Evolutionary conservation across 352 stramenopile genomes (phyloP), one percentile per base, ranked within the genome.

Genomic region (Phytophthora rubi): DNA sequence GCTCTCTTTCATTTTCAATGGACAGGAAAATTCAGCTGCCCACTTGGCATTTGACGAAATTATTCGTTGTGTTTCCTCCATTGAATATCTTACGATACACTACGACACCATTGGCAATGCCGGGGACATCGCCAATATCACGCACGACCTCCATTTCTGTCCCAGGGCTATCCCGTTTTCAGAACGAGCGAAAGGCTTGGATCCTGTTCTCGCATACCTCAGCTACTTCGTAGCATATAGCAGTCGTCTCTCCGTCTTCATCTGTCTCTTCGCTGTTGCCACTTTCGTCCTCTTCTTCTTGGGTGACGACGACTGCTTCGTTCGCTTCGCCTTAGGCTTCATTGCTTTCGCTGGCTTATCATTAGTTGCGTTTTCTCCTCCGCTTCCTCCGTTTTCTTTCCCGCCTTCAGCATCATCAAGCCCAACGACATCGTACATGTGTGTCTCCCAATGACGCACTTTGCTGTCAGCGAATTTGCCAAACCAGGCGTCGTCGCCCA

Each of bases 401-500:
- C 54, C 54, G 28, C 8, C 15, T 37, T 33, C 23, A 52, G 35
- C n/a, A n/a, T 57, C 51, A 3, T 57, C 13, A 57, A 57, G 23
- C n/a, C 32, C 60, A 3, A 53, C 59, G 13, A 72, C 8, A 39
- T 45, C 45, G 48, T 76, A 71, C 18, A 65, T 35, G 47, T 76
- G 64, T 2, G 55, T 67, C n/a, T 55, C 32, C 8, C 52, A 44
- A 26, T 78, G 71, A 13, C 59, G 68, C 9, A 51, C 39, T 35
- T 63, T 52, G 26, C 70, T 78, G 44, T 72, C 60, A 1, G 47
- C 47, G 30, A 78, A 78, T 2, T 59, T 71, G 0, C 16, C 30
- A 33, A 70, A 49, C 71, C 71, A 78, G 7, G 57, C 58, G 8
- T 72, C 62, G 21, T 65, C 42, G 10, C 62, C 67, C 60, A 73